Evolutionary conservation across 805 yeast genomes (phyloP).

Genomic region (Yamadazyma scolyti): DNA sequence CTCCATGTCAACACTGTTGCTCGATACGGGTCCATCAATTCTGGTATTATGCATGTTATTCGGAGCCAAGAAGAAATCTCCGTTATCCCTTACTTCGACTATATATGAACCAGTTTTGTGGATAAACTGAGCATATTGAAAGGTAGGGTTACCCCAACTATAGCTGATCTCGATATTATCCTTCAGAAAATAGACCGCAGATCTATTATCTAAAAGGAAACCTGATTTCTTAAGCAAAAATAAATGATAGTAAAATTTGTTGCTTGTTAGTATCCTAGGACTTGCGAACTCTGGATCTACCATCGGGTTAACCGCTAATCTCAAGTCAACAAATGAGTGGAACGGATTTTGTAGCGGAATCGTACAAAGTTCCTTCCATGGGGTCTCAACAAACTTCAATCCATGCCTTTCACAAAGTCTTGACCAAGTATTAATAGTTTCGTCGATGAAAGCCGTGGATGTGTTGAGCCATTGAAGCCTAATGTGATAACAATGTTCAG

Average conservation of each 20-base stretch:
- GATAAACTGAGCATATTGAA: constrained; percentile 82
- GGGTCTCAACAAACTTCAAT: constrained; percentile 73
- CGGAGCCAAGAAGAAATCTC: constrained; percentile 79
- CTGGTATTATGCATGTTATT: constrained; percentile 81
- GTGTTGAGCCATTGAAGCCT: constrained; percentile 91
- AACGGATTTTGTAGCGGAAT: constrained; percentile 80
- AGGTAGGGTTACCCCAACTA: constrained; percentile 88
- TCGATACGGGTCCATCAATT: constrained; percentile 44
- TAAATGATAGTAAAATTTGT: constrained; percentile 72
- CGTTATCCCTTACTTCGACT: constrained; percentile 78
- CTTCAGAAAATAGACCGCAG: constrained; percentile 57
- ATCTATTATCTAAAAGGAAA: constrained; percentile 77
- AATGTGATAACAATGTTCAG: constrained; percentile 90
- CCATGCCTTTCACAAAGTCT: constrained; percentile 86
- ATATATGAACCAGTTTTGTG: constrained; percentile 87
- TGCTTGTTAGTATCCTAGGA: constrained; percentile 40
- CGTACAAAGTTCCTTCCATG: constrained; percentile 81
- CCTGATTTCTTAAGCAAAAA: constrained; percentile 66
- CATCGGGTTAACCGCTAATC: constrained; percentile 72
- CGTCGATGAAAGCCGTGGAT: constrained; percentile 59
- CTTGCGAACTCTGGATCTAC: constrained; percentile 47
- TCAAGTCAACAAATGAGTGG: constrained; percentile 74
- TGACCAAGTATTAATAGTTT: constrained; percentile 52
- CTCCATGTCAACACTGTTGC: constrained; percentile 16
- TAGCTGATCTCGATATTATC: constrained; percentile 64